Evolutionary conservation across 495 filamentous ascomycete genomes (phyloP), one percentile per base, ranked within the genome.

Genomic region (Poronia punctata): DNA sequence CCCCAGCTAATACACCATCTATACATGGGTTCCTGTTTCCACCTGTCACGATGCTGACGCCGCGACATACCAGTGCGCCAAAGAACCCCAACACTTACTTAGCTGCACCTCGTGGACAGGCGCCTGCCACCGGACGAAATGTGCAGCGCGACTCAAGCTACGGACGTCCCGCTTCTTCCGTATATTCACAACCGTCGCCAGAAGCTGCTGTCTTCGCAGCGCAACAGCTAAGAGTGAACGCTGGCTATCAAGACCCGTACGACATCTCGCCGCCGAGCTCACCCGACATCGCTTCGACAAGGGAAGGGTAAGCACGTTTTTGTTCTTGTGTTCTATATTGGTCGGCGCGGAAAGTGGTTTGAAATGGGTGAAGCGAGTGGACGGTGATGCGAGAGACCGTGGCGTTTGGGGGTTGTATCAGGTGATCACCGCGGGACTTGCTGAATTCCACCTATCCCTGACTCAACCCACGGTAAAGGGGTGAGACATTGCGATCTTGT

Each of bases 221-320:
- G 14, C 48, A 45, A 10, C 52, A 56, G 12, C 26, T 54, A 11
- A 40, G 46, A 54, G 57, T 56, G 34, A 51, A 64, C 53, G 57
- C 62, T 33, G 53, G 58, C 35, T 53, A 56, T 29, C 52, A 56
- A 45, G 56, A 57, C 22, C 50, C 48, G 35, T 57, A 45, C 45
- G 64, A 65, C 15, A 62, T 71, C 55, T 70, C 66, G 23, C 68
- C 68, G 33, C 68, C 68, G 7, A 71, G 68, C 59, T 71, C 68
- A 28, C 66, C 68, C 24, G 68, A 70, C 53, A 53, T 54, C 14
- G 48, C 47, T 12, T 53, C 50, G 15, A 48, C 47, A 4, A 56
- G 45, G 30, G 46, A 59, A 40, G 48, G 46, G 60, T 63, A 55
- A 59, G 60, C 52, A 23, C 45, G 34, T 40, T 30, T 23, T 43